phyloP scores from a whole-genome alignment of 805 yeast genomes.

The Lachancea dasiensis region DNA sequence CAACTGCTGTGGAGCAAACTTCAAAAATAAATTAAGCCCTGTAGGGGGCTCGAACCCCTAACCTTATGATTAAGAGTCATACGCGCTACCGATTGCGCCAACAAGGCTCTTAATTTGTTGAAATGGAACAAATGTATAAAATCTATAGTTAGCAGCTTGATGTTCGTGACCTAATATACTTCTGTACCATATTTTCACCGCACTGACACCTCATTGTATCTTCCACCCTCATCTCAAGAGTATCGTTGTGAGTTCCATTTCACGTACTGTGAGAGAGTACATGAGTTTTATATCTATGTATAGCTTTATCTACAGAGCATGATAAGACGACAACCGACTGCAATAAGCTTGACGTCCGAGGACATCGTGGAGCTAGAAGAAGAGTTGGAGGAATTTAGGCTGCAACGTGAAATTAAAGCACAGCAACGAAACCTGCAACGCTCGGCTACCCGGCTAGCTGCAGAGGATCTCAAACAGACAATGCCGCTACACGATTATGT shows the following conservation, averaged over 20 bases:
- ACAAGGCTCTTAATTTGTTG: constrained; percentile 23
- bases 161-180: not conserved
- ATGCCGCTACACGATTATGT: not conserved
- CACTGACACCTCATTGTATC: too few relatives aligned
- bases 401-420: constrained; percentile 21
- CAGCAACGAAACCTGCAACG: constrained; percentile 22
- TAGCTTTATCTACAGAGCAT: constrained; percentile 31
- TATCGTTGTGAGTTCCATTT: too few relatives aligned
- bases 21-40: constrained; percentile 23
- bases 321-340: constrained; percentile 70
- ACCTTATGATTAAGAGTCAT: constrained; percentile 34
- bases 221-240: too few relatives aligned
- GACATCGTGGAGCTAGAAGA: constrained; percentile 40
- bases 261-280: too few relatives aligned
- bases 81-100: constrained; percentile 35
- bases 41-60: constrained; percentile 36
- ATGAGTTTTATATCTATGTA: not conserved
- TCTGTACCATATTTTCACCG: not conserved
- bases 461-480: constrained; percentile 1
- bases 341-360: constrained; percentile 59
- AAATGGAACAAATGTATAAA: not conserved
- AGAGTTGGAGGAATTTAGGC: constrained; percentile 24
- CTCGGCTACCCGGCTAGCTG: constrained; percentile 10
- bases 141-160: not conserved
- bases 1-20: not conserved